phyloP scores from a whole-genome alignment of 2,329 filamentous ascomycete genomes.

The Fusarium pininemorale region DNA sequence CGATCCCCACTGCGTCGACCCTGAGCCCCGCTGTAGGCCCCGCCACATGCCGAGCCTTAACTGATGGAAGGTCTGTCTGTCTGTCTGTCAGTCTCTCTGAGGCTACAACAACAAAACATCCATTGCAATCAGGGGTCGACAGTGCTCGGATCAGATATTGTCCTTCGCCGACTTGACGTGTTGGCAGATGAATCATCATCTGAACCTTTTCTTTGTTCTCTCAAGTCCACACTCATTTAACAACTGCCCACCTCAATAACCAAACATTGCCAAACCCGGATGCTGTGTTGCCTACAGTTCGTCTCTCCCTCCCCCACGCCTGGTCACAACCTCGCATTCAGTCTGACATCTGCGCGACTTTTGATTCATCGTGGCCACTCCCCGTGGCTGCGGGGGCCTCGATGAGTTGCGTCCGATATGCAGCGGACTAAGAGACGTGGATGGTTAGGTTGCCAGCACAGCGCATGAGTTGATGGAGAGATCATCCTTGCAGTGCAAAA shows the following conservation, averaged over 20 bases:
- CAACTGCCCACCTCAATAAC: neutral
- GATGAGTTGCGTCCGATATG: constrained; percentile 24
- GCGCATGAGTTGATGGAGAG: constrained; percentile 26
- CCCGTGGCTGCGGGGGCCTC: constrained; percentile 21
- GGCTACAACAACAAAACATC: neutral
- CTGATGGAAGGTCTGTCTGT: no score
- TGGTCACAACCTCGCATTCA: neutral
- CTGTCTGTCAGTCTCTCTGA: neutral
- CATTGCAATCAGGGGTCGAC: neutral
- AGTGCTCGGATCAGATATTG: constrained; percentile 29
- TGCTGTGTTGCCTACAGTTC: neutral
- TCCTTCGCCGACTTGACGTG: neutral
- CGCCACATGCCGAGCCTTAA: constrained; percentile 12
- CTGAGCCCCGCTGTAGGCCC: constrained; percentile 7
- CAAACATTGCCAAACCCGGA: constrained; percentile 13
- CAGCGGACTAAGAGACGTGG: constrained; percentile 26
- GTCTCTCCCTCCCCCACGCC: neutral
- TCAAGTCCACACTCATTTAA: neutral
- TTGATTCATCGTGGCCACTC: constrained; percentile 8
- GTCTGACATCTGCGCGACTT: constrained; percentile 40
- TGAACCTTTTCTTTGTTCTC: constrained; percentile 22
- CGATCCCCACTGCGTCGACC: constrained; percentile 10
- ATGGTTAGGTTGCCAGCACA: constrained; percentile 29
- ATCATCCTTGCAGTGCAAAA: constrained; percentile 26
- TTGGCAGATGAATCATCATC: neutral